Percentiles rank a stretch among this genome's conserved stretches.
Conservation (phyloP, 345 rosid species). For the Salix udensis region DNA sequence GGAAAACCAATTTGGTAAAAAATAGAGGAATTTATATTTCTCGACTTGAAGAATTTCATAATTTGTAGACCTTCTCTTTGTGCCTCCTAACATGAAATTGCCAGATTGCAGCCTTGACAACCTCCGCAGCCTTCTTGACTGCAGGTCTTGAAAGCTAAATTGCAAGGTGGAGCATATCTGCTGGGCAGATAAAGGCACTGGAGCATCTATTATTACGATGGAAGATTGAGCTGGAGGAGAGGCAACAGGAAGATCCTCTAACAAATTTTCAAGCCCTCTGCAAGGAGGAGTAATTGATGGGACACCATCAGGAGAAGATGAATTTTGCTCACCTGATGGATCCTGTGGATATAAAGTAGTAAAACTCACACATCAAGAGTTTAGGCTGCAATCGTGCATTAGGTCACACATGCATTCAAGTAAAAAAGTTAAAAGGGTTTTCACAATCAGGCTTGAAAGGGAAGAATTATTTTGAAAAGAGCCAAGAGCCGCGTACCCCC, state of each 20-base stretch:
- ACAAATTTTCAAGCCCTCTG: conserved; percentile 24
- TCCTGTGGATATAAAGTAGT: conserved; percentile 35
- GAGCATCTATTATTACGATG: conserved; percentile 38
- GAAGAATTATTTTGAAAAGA: background rate
- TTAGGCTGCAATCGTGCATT: background rate
- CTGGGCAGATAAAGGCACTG: conserved; percentile 45
- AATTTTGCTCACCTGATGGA: conserved; percentile 26
- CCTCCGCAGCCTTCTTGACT: conserved; percentile 59
- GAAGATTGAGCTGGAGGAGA: conserved; percentile 39
- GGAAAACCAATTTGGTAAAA: conserved; percentile 5
- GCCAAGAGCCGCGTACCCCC: conserved; percentile 37
- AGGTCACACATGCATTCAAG: background rate
- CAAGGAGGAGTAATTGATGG: conserved; percentile 33
- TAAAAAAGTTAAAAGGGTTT: background rate
- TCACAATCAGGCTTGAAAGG: background rate
- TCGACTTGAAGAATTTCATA: conserved; percentile 12
- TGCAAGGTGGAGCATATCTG: conserved; percentile 56
- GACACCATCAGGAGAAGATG: conserved; percentile 27
- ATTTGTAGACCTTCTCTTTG: conserved; percentile 44
- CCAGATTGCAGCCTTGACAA: conserved; percentile 42
- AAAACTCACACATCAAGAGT: conserved; percentile 20
- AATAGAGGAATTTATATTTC: conserved; percentile 6
- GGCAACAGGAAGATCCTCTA: conserved; percentile 34
- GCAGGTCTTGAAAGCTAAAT: conserved; percentile 67
- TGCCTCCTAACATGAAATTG: conserved; percentile 31